A percentile compares a stretch with the other conserved stretches of the same genome.
Evolutionary conservation across 2,329 filamentous ascomycete genomes (phyloP).

Genomic region (Pseudogymnoascus sp.): DNA sequence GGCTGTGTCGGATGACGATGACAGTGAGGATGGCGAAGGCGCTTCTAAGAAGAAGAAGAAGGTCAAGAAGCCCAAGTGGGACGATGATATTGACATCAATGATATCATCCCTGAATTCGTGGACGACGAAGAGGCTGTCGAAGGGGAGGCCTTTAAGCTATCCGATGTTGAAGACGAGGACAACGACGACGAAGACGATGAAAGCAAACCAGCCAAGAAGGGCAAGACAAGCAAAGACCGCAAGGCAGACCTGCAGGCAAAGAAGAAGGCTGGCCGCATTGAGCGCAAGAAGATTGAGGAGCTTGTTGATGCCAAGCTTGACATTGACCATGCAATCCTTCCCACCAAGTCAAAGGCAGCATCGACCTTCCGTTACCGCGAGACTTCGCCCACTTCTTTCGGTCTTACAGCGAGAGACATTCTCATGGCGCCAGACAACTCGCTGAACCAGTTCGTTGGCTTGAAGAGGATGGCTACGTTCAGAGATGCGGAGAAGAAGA

Average conservation of each 20-base stretch:
- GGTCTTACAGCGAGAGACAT: slow-evolving; percentile 88
- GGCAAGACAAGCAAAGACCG: slow-evolving; percentile 54
- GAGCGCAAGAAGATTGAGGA: slow-evolving; percentile 80
- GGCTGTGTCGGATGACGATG: slow-evolving; percentile 54
- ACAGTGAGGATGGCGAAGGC: slow-evolving; percentile 45
- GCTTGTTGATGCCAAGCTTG: slow-evolving; percentile 74
- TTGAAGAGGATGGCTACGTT: slow-evolving; percentile 93
- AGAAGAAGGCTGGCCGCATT: slow-evolving; percentile 66
- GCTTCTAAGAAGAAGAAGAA: slow-evolving; percentile 43
- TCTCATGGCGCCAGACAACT: slow-evolving; percentile 75
- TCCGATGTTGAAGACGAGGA: slow-evolving; percentile 35
- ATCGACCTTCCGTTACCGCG: slow-evolving; percentile 77
- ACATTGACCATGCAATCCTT: slow-evolving; percentile 60
- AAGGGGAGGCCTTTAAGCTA: slow-evolving; percentile 44
- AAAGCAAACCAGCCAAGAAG: slow-evolving; percentile 42
- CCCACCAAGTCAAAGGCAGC: slow-evolving; percentile 45
- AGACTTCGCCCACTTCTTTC: slow-evolving; percentile 84
- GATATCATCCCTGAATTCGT: slow-evolving; percentile 84
- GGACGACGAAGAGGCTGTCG: slow-evolving; percentile 44
- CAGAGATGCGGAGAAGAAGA: slow-evolving; percentile 82
- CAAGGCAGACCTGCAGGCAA: slow-evolving; percentile 50
- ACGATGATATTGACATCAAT: slow-evolving; percentile 96
- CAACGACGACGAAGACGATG: slow-evolving; percentile 37
- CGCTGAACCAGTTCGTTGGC: slow-evolving; percentile 83
- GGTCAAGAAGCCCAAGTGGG: slow-evolving; percentile 81